phyloP scores from a whole-genome alignment of 2,329 filamentous ascomycete species.

The Aspergillus chevalieri region DNA sequence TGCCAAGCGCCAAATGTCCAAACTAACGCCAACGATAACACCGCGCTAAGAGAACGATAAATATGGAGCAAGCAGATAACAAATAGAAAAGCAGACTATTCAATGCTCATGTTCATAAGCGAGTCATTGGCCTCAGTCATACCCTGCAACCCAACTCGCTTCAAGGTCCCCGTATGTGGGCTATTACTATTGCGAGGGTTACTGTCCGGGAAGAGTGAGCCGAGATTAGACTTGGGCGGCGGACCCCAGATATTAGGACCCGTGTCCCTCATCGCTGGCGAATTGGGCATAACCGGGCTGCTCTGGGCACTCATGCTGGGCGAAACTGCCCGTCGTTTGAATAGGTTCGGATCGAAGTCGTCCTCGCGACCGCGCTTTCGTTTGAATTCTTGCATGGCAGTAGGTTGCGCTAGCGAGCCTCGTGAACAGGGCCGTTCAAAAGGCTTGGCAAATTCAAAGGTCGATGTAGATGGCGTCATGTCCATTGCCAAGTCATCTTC shows the following conservation, averaged over 20 bases:
- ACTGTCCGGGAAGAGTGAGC: slow-evolving; percentile 46
- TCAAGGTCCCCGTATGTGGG: slow-evolving; percentile 38
- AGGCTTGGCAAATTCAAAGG: slow-evolving; percentile 26
- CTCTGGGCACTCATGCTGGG: slow-evolving; percentile 88
- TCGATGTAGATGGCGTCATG: slow-evolving; percentile 32
- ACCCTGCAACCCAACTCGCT: slow-evolving; percentile 74
- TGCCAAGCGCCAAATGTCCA: background rate
- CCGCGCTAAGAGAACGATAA: background rate
- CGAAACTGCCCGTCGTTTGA: slow-evolving; percentile 87
- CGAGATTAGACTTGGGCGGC: slow-evolving; percentile 54
- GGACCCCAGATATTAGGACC: slow-evolving; percentile 61
- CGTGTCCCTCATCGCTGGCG: slow-evolving; percentile 67
- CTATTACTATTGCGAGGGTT: slow-evolving; percentile 48
- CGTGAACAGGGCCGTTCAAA: slow-evolving; percentile 30
- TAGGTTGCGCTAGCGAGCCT: slow-evolving; percentile 31
- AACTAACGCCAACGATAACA: background rate
- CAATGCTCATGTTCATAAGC: slow-evolving; percentile 95
- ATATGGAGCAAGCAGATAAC: background rate
- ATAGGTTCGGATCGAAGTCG: slow-evolving; percentile 78
- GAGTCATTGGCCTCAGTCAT: slow-evolving; percentile 96
- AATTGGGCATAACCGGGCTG: slow-evolving; percentile 75
- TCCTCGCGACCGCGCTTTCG: slow-evolving; percentile 81
- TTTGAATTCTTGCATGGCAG: slow-evolving; percentile 67
- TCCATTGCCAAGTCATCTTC: slow-evolving; percentile 37
- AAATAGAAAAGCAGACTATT: slow-evolving; percentile 45